Base-by-base conservation (phyloP, 1,284 basidiomycete genomes). In the Kalmanozyma brasiliensis region DNA sequence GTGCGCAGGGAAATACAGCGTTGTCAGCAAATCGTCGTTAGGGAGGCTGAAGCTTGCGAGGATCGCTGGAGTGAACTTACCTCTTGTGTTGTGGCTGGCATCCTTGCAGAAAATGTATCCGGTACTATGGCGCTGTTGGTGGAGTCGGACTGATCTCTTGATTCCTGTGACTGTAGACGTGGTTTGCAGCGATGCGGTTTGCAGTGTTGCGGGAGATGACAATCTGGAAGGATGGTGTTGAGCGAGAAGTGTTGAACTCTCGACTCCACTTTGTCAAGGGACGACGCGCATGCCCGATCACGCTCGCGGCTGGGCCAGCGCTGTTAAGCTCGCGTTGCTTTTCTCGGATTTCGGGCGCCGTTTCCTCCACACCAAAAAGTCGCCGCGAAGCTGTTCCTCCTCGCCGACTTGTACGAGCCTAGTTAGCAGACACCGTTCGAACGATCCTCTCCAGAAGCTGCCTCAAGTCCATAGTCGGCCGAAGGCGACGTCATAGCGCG, bases 61-160 rank as follows among this genome's bases (percentile, higher is more conserved):
- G 17, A 14, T 5, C 26, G 4, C n/a, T 14, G 19, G 16, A 19
- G 13, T 16, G 6, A n/a, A 53, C 71, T 71, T 43, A 74, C 71
- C 63, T 74, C 71, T 42, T 74, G 66, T 55, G 71, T 74, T 52
- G 71, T 74, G 34, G 71, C 71, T n/a, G 67, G 71, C 71, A 74
- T 74, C 19, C 29, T 59, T 49, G 52, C 47, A 43, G 47, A 32
- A n/a, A n/a, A n/a, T n/a, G n/a, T n/a, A n/a, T n/a, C n/a, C n/a
- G n/a, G n/a, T n/a, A n/a, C n/a, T n/a, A n/a, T n/a, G n/a, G n/a
- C n/a, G n/a, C n/a, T n/a, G n/a, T n/a, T n/a, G n/a, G n/a, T n/a
- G n/a, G n/a, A n/a, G n/a, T n/a, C n/a, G n/a, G n/a, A n/a, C n/a
- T n/a, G n/a, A n/a, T n/a, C n/a, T n/a, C n/a, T n/a, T n/a, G n/a